Base-by-base conservation (phyloP, 192 early-diverging fungal species). In the Coemansia sp. region DNA sequence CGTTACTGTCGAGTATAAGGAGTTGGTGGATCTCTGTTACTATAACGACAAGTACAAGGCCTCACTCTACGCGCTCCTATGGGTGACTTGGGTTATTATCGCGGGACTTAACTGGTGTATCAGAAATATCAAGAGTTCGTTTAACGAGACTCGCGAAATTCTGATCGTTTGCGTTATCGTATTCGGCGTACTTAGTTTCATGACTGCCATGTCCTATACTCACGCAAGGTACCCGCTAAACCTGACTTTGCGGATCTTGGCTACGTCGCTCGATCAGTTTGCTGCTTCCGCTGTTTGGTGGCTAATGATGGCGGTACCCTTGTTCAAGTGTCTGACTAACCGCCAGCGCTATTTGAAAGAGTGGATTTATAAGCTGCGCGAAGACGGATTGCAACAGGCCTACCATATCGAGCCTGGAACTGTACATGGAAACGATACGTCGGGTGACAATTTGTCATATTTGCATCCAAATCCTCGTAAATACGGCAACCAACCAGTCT, bases 131-230 rank as follows among this genome's bases (percentile, higher is more conserved):
- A 76, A 76, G 33, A 77, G 74, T 65, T 76, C 76, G 35, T 84
- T 84, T 44, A 84, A 84, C 57, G 82, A 84, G 69, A 67, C 64
- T n/a, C 77, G 77, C 49, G 74, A 79, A 46, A 74, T 76, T 14
- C 53, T 63, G 26, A 23, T 66, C 6, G 69, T 71, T 2, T 77
- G 82, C 62, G 4, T 61, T 0, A 61, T 68, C 0, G 74, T 82
- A 1, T 82, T 82, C 35, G 64, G 62, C 3, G 61, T 76, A 8
- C 64, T 82, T 2, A 63, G 61, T 1, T 72, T 74, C 19, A 70
- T 75, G 30, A 84, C 82, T 2, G 44, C 63, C 17, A 73, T 84
- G 70, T 69, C 74, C 40, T 77, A 71, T 60, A 30, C 73, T 55
- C 42, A 59, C 28, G 67, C 77, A 1, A 6, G 19, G 21, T 84